Evolutionary conservation across 768 basidiomycete genomes (phyloP).

Genomic region (Boletus rufocinnamomeus): DNA sequence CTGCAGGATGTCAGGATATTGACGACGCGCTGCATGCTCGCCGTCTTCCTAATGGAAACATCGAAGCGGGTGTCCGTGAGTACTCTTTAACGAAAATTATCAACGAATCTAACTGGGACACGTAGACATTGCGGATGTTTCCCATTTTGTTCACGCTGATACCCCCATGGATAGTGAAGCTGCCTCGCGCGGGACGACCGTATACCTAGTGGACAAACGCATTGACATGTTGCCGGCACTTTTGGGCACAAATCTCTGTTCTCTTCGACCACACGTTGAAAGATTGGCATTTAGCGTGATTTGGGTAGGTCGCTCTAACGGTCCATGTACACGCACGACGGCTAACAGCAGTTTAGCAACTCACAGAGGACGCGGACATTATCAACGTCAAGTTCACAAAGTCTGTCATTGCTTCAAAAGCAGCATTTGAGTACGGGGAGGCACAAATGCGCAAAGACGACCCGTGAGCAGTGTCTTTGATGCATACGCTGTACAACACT

Average conservation of each 20-base stretch:
- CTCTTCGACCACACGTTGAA: constrained; percentile 89
- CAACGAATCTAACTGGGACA: background rate
- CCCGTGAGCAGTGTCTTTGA: constrained; percentile 50
- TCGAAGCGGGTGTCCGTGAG: constrained; percentile 98
- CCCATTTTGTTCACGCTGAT: constrained; percentile 90
- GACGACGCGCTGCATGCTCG: constrained; percentile 96
- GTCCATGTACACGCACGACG: background rate
- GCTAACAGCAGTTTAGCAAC: constrained; percentile 56
- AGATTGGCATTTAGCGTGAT: constrained; percentile 93
- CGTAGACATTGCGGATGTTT: constrained; percentile 96
- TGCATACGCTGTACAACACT: background rate
- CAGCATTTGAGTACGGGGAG: constrained; percentile 95
- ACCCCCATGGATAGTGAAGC: constrained; percentile 97
- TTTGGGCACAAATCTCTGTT: constrained; percentile 94
- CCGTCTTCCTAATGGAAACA: constrained; percentile 84
- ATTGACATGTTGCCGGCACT: constrained; percentile 97
- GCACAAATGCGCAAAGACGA: constrained; percentile 95
- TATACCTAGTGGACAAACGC: constrained; percentile 97
- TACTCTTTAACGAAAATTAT: constrained; percentile 25
- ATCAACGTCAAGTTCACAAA: constrained; percentile 91
- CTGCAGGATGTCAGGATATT: constrained; percentile 90
- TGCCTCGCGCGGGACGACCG: constrained; percentile 93
- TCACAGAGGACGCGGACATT: constrained; percentile 86
- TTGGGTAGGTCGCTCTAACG: constrained; percentile 62
- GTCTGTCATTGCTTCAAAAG: constrained; percentile 95